These are phyloP conservation scores for Mucor plumbeus DNA, from an alignment of 371 early-diverging fungal species.

Conservation along the genomic window DNA sequence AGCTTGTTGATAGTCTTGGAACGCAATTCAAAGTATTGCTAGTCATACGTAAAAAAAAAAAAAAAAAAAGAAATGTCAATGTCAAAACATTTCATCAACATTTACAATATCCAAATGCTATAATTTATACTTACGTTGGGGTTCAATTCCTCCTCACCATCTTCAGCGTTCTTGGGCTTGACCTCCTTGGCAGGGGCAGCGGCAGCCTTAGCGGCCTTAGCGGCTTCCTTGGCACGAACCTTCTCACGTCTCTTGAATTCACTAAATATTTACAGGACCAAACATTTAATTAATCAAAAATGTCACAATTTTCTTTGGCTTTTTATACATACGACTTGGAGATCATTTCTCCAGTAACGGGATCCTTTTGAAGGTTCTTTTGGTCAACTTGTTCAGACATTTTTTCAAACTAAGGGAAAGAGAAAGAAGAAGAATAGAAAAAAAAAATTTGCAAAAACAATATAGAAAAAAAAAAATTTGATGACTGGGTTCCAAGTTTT, in stretches of 20 bases:
- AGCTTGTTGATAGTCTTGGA: conserved; percentile 83
- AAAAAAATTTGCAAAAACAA: conserved; percentile 12
- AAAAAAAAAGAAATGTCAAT: not conserved
- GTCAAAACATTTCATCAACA: not conserved
- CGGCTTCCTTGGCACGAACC: conserved; percentile 85
- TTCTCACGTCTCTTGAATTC: conserved; percentile 94
- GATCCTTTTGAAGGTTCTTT: conserved; percentile 83
- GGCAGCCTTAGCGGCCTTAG: conserved; percentile 70
- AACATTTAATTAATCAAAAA: not conserved
- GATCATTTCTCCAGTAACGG: conserved; percentile 93
- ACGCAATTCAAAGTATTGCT: conserved; percentile 98
- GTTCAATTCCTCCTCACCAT: conserved; percentile 82
- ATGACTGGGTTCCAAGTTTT: not conserved
- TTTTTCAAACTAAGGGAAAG: not conserved
- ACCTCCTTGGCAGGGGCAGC: conserved; percentile 62
- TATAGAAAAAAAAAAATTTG: not conserved
- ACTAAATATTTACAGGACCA: conserved; percentile 41
- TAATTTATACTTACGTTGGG: conserved; percentile 70
- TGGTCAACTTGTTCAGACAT: conserved; percentile 43
- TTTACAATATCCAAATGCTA: not conserved
- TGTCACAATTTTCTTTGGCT: not conserved
- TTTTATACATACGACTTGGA: conserved; percentile 84
- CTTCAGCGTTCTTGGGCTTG: conserved; percentile 68
- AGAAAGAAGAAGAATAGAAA: conserved; percentile 10
- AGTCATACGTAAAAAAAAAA: not conserved